phyloP scores from a whole-genome alignment of 73 alveolate genomes.

The Blepharisma japonicum region DNA sequence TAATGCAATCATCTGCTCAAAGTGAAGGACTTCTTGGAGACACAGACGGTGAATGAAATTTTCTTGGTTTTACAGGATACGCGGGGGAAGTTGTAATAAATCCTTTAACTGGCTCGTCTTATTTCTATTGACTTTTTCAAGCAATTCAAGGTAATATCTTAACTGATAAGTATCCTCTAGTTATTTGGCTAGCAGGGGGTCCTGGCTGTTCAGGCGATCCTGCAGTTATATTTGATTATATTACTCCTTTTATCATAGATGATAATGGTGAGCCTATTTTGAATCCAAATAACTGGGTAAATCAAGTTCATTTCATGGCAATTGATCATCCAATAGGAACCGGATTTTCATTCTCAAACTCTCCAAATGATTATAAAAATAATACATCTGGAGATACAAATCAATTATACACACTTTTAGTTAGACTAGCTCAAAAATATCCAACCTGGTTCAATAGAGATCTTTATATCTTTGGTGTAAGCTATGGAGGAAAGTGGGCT shows the following conservation, averaged over 20 bases:
- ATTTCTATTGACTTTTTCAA: conserved; percentile 27
- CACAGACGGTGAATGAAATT: background rate
- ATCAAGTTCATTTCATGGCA: background rate
- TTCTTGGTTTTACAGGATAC: conserved; percentile 12
- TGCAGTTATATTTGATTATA: conserved; percentile 57
- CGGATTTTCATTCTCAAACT: conserved; percentile 24
- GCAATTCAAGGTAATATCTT: conserved; percentile 4
- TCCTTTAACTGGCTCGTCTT: conserved; percentile 19
- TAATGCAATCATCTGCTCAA: too few relatives aligned
- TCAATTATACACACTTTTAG: conserved; percentile 33
- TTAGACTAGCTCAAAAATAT: conserved; percentile 45
- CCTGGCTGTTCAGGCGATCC: conserved; percentile 79
- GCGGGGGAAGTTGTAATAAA: conserved; percentile 21
- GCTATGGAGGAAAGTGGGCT: conserved; percentile 90
- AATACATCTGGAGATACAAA: background rate
- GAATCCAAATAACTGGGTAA: conserved; percentile 22
- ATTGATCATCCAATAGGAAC: conserved; percentile 28
- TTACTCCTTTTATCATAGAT: conserved; percentile 1
- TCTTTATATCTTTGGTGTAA: conserved; percentile 79
- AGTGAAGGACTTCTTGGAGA: background rate
- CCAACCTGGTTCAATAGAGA: conserved; percentile 42
- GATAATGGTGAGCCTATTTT: background rate
- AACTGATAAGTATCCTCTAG: conserved; percentile 39
- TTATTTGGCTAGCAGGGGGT: conserved; percentile 89
- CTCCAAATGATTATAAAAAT: conserved; percentile 17